Base-by-base conservation (phyloP, 768 basidiomycete species). In the Phanerochaete sordida region DNA sequence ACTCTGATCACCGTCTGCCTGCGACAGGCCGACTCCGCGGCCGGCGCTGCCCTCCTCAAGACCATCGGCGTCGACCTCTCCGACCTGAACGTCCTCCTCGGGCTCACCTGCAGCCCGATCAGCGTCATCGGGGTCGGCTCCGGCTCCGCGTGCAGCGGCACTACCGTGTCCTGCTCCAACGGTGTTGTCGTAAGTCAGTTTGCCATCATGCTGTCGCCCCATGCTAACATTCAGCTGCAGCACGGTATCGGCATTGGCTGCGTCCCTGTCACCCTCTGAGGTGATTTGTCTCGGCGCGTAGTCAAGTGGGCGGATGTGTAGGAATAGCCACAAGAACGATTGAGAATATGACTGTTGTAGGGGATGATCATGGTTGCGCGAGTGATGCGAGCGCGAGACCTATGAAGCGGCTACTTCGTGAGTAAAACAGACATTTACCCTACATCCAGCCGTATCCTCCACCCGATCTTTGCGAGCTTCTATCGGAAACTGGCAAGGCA, bases 81-180 rank as follows among this genome's bases (percentile, higher is more conserved):
- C 27, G 44, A 62, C 59, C 45, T 52, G 4, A 56, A 43, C 43
- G 68, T 59, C 30, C 54, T 62, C 24, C 60, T 64, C 15, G 69
- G 68, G 13, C 53, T 70, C 46, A 59, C 58, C 48, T 63, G 66
- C 49, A 48, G 59, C 15, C 61, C 63, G 3, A 50, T 70, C 30
- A 56, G 49, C 26, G 64, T 65, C 50, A 24, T 63, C 35, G 60
- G 60, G 13, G 46, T 56, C 13, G 58, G 56, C 33, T 59, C 63
- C 31, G 64, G 66, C 13, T 66, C 43, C n/a, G n/a, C 3, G n/a
- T 63, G 62, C 62, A 31, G 30, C 31, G 43, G 33, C 21, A 51
- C 45, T 50, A 35, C 62, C 19, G 62, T 63, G 5, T 63, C 58
- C 43, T 63, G 62, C 54, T 28, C 37, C 33, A 47, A 56, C 49